Conservation (phyloP, 202 grass and related monocot genomes). For the Alloteropsis angusta region DNA sequence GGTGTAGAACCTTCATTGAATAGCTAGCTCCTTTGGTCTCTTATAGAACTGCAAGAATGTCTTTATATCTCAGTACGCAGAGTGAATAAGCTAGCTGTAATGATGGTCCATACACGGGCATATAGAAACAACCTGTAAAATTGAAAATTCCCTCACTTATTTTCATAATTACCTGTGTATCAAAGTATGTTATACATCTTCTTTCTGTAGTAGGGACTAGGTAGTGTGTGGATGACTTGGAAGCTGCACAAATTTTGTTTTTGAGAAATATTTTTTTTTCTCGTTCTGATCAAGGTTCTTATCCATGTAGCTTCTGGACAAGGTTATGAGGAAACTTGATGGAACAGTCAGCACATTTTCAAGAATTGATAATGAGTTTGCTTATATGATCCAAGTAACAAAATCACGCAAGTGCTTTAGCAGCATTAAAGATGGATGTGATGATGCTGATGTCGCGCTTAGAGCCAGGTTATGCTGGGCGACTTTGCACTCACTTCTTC, state of each 20-base stretch:
- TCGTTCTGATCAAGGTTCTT: slow-evolving; percentile 34
- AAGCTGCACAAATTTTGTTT: neutral
- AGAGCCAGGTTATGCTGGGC: slow-evolving; percentile 79
- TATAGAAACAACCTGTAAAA: slow-evolving; percentile 3
- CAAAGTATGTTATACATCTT: slow-evolving; percentile 5
- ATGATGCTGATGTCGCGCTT: slow-evolving; percentile 43
- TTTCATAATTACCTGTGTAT: neutral
- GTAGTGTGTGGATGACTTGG: neutral
- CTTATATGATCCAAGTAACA: slow-evolving; percentile 85
- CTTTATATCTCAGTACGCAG: neutral
- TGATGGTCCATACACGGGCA: neutral
- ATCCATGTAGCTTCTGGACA: slow-evolving; percentile 76
- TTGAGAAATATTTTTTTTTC: too few species aligned
- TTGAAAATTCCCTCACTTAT: neutral
- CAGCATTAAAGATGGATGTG: slow-evolving; percentile 69
- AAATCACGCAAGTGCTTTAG: slow-evolving; percentile 64
- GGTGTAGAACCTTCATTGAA: neutral
- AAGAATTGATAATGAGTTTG: slow-evolving; percentile 74
- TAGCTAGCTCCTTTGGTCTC: neutral
- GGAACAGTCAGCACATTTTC: slow-evolving; percentile 66
- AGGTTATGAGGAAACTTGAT: slow-evolving; percentile 78
- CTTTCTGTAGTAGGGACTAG: neutral
- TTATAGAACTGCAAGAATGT: neutral
- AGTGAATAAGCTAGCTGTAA: slow-evolving; percentile 5
- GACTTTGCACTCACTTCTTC: slow-evolving; percentile 84